Evolutionary conservation across 2,329 filamentous ascomycete genomes (phyloP).

Genomic region (Aspergillus caelatus): DNA sequence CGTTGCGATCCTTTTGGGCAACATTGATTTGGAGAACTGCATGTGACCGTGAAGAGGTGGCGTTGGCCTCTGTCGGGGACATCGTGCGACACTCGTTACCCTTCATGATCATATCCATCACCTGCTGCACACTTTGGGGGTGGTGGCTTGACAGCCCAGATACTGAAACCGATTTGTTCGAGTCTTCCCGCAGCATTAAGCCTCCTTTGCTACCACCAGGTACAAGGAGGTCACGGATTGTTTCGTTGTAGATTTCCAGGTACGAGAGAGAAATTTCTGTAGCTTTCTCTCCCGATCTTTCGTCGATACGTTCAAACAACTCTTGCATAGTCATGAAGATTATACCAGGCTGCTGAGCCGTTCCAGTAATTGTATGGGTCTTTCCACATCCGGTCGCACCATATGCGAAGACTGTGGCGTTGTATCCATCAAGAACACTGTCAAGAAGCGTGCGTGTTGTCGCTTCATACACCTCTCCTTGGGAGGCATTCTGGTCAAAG

Average conservation of each 20-base stretch:
- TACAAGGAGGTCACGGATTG: constrained; percentile 91
- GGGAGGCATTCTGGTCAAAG: constrained; percentile 92
- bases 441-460: constrained; percentile 90
- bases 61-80: constrained; percentile 95
- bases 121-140: constrained; percentile 87
- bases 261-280: constrained; percentile 93
- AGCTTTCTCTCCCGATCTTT: constrained; percentile 80
- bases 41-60: constrained; percentile 94
- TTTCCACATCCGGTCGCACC: constrained; percentile 98
- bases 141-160: constrained; percentile 88
- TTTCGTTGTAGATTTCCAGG: constrained; percentile 98
- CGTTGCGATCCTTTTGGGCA: constrained; percentile 90
- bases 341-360: constrained; percentile 88
- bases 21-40: constrained; percentile 97
- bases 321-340: constrained; percentile 99
- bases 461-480: constrained; percentile 91
- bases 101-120: constrained; percentile 98
- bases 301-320: constrained; percentile 92
- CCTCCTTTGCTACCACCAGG: constrained; percentile 79
- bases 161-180: constrained; percentile 89
- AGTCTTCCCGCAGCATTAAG: constrained; percentile 91
- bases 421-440: constrained; percentile 95
- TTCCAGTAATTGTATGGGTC: constrained; percentile 96
- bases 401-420: constrained; percentile 98
- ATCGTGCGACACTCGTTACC: constrained; percentile 95